These are phyloP conservation scores for Rhamnella rubrinervis DNA, from an alignment of 331 rosid species.

Conservation along the genomic window DNA sequence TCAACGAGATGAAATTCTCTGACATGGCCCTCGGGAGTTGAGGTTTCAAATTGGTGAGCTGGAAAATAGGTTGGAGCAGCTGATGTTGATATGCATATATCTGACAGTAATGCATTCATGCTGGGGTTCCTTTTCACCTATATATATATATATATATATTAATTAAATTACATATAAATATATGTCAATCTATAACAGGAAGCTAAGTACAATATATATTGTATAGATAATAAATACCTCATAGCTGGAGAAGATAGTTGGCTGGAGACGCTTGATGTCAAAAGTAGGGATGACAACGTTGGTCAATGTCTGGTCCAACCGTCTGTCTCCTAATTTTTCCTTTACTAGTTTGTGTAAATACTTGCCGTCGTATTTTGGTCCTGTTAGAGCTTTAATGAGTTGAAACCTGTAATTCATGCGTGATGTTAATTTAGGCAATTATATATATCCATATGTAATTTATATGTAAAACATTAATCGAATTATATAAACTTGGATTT, in stretches of 20 bases:
- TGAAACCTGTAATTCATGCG: background rate
- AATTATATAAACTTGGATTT: no score
- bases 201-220: background rate
- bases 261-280: conserved; percentile 52
- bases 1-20: conserved; percentile 29
- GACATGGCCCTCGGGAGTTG: background rate
- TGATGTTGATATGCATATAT: conserved; percentile 28
- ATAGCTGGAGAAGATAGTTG: conserved; percentile 48
- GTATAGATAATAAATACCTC: conserved; percentile 28
- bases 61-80: conserved; percentile 37
- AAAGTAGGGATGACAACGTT: conserved; percentile 53
- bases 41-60: conserved; percentile 23
- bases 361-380: conserved; percentile 50
- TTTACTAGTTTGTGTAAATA: conserved; percentile 28
- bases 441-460: background rate
- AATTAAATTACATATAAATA: background rate
- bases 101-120: conserved; percentile 25
- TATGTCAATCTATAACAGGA: background rate
- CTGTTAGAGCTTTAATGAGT: conserved; percentile 11
- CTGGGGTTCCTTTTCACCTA: conserved; percentile 21
- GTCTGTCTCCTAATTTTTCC: conserved; percentile 35
- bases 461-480: no score
- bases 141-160: background rate
- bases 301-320: conserved; percentile 38
- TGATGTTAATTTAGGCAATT: background rate